Evolutionary conservation across 495 filamentous ascomycete species (phyloP).

Genomic region (Rhypophila decipiens): DNA sequence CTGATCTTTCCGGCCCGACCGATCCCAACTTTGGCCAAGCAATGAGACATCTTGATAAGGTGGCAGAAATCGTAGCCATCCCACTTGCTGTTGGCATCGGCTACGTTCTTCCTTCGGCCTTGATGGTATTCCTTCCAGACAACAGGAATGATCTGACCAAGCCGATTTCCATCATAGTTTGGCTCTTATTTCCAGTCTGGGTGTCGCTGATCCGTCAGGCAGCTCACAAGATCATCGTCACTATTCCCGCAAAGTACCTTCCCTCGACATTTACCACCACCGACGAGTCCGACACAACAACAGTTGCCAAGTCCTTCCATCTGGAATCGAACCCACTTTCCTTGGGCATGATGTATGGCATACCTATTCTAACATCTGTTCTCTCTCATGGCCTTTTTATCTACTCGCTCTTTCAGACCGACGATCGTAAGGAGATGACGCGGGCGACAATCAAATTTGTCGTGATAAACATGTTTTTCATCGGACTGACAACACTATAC

Average conservation of each 20-base stretch:
- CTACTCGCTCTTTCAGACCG: slow-evolving; percentile 20
- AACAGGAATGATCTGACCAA: slow-evolving; percentile 52
- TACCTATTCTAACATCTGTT: slow-evolving; percentile 29
- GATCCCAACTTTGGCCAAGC: slow-evolving; percentile 22
- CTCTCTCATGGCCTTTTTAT: slow-evolving; percentile 24
- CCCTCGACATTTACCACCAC: slow-evolving; percentile 7
- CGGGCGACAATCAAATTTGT: slow-evolving; percentile 28
- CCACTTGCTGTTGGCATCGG: slow-evolving; percentile 32
- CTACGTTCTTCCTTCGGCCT: slow-evolving; percentile 28
- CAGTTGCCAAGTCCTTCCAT: no score
- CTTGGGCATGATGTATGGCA: slow-evolving; percentile 24
- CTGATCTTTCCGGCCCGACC: slow-evolving; percentile 5
- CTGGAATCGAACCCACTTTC: slow-evolving; percentile 24
- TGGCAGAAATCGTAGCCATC: slow-evolving; percentile 32
- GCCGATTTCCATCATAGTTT: slow-evolving; percentile 56
- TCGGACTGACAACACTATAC: slow-evolving; percentile 31
- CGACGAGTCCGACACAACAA: slow-evolving; percentile 9
- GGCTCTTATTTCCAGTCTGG: slow-evolving; percentile 38
- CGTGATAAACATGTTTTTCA: slow-evolving; percentile 26
- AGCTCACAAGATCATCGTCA: slow-evolving; percentile 15
- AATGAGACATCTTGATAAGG: slow-evolving; percentile 26
- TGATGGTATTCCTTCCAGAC: slow-evolving; percentile 66
- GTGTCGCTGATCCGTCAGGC: slow-evolving; percentile 25
- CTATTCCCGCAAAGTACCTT: no score
- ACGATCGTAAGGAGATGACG: slow-evolving; percentile 37